These are phyloP conservation scores for Teratosphaeria destructans DNA, from an alignment of 2,329 filamentous ascomycete genomes.

Conservation along the genomic window DNA sequence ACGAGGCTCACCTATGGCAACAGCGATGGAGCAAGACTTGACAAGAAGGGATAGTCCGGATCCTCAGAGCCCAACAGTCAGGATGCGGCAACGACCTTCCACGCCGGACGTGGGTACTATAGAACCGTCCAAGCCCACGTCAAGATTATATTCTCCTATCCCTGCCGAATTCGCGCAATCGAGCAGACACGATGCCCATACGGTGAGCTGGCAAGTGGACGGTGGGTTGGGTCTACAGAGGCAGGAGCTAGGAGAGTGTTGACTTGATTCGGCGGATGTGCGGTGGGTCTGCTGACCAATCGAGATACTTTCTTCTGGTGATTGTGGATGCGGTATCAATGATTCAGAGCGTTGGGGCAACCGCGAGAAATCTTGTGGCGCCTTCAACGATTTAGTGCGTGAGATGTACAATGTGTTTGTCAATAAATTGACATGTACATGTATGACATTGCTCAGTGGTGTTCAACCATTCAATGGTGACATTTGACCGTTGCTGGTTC, in stretches of 20 bases:
- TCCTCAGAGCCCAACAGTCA: neutral
- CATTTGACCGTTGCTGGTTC: no score
- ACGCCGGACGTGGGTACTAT: neutral
- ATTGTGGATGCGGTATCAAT: neutral
- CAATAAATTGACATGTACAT: no score
- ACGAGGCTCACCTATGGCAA: neutral
- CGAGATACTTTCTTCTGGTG: neutral
- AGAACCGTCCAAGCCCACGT: constrained; percentile 1
- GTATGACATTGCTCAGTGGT: no score
- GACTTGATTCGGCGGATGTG: constrained; percentile 6
- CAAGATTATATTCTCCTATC: constrained; percentile 6
- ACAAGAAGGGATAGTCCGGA: neutral
- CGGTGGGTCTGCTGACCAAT: constrained; percentile 1
- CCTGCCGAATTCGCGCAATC: constrained; percentile 6
- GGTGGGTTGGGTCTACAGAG: neutral
- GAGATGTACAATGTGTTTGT: no score
- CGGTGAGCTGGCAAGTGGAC: neutral
- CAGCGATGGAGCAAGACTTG: neutral
- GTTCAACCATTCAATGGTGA: no score
- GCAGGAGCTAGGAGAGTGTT: neutral
- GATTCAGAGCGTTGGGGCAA: neutral
- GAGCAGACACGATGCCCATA: neutral
- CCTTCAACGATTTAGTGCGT: no score
- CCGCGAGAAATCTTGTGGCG: neutral
- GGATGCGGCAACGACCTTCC: neutral